These are phyloP conservation scores for Echium plantagineum DNA, from an alignment of 257 asterid species.

Conservation along the genomic window DNA sequence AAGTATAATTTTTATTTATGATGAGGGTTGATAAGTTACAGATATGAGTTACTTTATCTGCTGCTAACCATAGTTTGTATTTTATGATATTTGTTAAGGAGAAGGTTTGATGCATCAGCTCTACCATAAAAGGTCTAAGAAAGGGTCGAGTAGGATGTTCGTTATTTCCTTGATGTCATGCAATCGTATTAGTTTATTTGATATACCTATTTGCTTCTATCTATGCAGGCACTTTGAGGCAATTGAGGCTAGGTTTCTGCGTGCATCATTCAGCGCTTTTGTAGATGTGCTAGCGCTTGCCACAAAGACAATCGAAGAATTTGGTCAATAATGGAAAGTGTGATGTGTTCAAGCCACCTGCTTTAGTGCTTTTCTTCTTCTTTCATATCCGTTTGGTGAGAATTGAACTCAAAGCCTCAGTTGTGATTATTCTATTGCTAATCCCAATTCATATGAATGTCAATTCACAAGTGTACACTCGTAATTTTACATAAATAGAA, in stretches of 20 bases:
- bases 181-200: not conserved
- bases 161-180: no score
- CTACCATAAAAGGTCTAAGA: no score
- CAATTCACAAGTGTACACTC: no score
- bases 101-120: not conserved
- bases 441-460: no score
- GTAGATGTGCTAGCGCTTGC: slow-evolving; percentile 77
- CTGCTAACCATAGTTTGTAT: no score
- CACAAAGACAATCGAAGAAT: slow-evolving; percentile 65
- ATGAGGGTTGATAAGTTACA: no score
- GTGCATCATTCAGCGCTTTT: slow-evolving; percentile 76
- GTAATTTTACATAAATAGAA: no score
- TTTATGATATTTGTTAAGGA: no score
- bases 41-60: no score
- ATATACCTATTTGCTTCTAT: slow-evolving; percentile 1
- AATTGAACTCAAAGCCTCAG: not conserved
- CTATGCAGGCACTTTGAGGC: slow-evolving; percentile 73
- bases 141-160: not conserved
- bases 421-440: no score
- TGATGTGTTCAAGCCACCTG: slow-evolving; percentile 7
- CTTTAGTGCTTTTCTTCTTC: not conserved
- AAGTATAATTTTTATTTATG: no score
- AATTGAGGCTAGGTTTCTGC: slow-evolving; percentile 78
- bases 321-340: slow-evolving; percentile 28
- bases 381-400: not conserved